These are phyloP conservation scores for Dactylorhiza incarnata DNA, from an alignment of 106 monocot genomes.

Conservation along the genomic window DNA sequence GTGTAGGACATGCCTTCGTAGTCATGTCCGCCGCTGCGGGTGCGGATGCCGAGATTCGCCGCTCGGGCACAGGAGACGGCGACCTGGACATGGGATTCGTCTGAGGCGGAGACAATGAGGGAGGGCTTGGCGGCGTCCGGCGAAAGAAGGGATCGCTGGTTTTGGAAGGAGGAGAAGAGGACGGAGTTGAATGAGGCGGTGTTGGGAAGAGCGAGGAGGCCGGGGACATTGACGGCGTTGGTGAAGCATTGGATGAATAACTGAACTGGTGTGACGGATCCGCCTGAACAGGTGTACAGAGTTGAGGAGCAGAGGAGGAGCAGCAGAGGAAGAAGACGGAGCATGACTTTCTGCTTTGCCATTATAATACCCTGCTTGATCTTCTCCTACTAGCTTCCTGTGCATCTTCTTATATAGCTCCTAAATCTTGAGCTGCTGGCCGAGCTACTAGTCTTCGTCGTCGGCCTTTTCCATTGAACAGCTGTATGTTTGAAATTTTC, in stretches of 20 bases:
- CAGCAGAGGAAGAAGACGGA: not conserved
- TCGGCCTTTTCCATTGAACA: too few species aligned
- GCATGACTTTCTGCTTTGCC: not conserved
- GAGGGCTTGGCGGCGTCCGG: conserved; percentile 19
- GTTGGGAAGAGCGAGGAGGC: conserved; percentile 20
- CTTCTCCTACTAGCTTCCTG: too few species aligned
- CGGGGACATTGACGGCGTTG: not conserved
- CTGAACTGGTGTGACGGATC: not conserved
- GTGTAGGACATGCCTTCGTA: conserved; percentile 56
- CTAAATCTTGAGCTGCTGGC: too few species aligned
- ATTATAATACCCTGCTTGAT: too few species aligned
- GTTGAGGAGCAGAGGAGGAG: not conserved
- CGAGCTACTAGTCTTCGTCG: too few species aligned
- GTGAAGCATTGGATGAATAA: conserved; percentile 21
- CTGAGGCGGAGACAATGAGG: conserved; percentile 28
- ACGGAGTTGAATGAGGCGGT: conserved; percentile 21
- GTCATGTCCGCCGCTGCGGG: conserved; percentile 67
- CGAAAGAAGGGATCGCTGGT: conserved; percentile 30
- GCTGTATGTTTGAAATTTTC: too few species aligned
- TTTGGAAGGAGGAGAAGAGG: conserved; percentile 35
- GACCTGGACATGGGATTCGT: conserved; percentile 28
- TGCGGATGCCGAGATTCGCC: conserved; percentile 14
- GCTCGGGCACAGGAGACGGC: conserved; percentile 22
- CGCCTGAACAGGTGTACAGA: too few species aligned
- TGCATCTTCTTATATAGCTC: too few species aligned